Evolutionary conservation across 108 stramenopile species (phyloP).

Genomic region (Phaeodactylum tricornutum): DNA sequence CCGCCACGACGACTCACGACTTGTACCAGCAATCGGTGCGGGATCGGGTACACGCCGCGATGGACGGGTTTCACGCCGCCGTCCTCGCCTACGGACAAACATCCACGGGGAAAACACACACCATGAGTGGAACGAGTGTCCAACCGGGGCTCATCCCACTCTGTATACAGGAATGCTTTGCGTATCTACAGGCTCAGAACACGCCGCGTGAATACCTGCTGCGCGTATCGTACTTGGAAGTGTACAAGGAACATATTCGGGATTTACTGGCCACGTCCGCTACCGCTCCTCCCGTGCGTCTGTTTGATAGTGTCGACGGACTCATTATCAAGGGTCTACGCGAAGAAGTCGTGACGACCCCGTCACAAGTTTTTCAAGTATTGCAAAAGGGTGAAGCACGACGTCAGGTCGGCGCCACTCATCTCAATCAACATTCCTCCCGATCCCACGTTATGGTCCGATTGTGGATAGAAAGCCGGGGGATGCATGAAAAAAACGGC

Average conservation of each 20-base stretch:
- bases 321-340: constrained; percentile 77
- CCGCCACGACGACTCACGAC: constrained; percentile 21
- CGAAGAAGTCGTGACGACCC: constrained; percentile 78
- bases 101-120: constrained; percentile 69
- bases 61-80: constrained; percentile 90
- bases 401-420: constrained; percentile 82
- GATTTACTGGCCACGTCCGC: constrained; percentile 67
- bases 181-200: constrained; percentile 27
- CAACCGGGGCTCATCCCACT: constrained; percentile 56
- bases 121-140: constrained; percentile 60
- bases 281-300: constrained; percentile 35
- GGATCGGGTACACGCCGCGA: constrained; percentile 39
- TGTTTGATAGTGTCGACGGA: constrained; percentile 76
- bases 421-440: constrained; percentile 83
- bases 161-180: constrained; percentile 56
- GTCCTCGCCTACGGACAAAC: constrained; percentile 92
- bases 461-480: constrained; percentile 73
- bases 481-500: constrained; percentile 17
- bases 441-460: constrained; percentile 89
- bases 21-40: constrained; percentile 41
- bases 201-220: constrained; percentile 55
- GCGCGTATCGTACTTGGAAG: constrained; percentile 88
- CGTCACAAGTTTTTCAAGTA: constrained; percentile 75
- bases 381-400: constrained; percentile 64
- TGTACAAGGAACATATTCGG: constrained; percentile 73